Evolutionary conservation across 2,329 filamentous ascomycete genomes (phyloP), one percentile per base, ranked within the genome.

Genomic region (Plenodomus lindquistii): DNA sequence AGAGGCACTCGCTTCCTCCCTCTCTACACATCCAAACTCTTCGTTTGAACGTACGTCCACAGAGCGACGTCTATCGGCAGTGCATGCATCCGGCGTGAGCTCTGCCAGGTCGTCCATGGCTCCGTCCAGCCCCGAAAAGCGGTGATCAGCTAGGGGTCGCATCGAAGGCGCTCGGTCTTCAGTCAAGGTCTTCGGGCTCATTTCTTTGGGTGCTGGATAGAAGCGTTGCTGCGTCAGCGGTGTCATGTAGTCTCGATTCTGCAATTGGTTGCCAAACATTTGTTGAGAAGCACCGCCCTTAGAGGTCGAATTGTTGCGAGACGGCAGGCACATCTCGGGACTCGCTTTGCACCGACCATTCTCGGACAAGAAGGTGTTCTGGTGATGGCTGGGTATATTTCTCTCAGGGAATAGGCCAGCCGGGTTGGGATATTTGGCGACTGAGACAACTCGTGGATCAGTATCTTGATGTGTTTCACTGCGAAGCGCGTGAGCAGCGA

Each of bases 51-150:
- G 55, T 4, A 40, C 42, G 16, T 40, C 52, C 16, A 34, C 41
- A 20, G 55, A 51, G 27, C 42, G 17, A 20, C 42, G 40, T 29
- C 44, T 34, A 11, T 63, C 56, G 24, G 55, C 52, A 40, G 57
- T 22, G 6, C 50, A 42, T 13, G 54, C 59, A 35, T 65, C 58
- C 18, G 53, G 39, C 16, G 64, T 52, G 46, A 73, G 48, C 13
- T 67, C 70, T 24, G 61, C 62, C 27, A 73, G 47, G 37, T 73
- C 71, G 38, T 74, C 71, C 67, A 72, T 67, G 8, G 71, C 67
- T 27, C 72, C 72, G 46, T 74, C 71, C 40, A 72, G 57, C 18
- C 67, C 67, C 52, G 65, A 68, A 37, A 69, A 48, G 41, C 60
- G 60, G 43, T 65, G 54, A 41, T 62, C 55, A 51, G 60, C 55